Evolutionary conservation across 139 green algal genomes (phyloP).

Genomic region (Chlorella sp.): DNA sequence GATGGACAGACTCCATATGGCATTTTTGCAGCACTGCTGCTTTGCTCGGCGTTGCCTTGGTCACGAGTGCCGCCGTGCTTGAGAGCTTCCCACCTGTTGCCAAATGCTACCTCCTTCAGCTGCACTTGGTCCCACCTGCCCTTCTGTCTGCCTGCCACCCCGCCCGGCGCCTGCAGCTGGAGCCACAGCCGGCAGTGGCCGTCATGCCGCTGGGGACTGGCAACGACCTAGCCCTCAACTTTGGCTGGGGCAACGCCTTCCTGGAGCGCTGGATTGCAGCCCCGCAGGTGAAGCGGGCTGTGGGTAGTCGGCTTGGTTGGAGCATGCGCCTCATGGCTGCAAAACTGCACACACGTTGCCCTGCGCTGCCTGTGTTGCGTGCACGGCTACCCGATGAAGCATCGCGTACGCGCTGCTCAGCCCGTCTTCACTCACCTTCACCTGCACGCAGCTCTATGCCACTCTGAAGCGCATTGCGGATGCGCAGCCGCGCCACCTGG

Average conservation of each 20-base stretch:
- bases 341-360: neutral
- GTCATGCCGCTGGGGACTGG: conserved; percentile 90
- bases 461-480: conserved; percentile 68
- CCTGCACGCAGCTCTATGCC: conserved; percentile 57
- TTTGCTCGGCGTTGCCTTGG: too few species aligned
- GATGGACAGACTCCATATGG: too few species aligned
- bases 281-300: neutral
- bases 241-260: conserved; percentile 82
- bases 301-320: neutral
- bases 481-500: conserved; percentile 42
- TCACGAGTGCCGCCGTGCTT: too few species aligned
- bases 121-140: too few species aligned
- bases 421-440: neutral
- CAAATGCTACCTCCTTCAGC: too few species aligned
- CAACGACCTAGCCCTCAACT: conserved; percentile 80
- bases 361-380: neutral
- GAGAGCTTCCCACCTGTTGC: too few species aligned
- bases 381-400: too few species aligned
- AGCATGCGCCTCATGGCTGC: neutral
- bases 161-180: conserved; percentile 32
- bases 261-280: conserved; percentile 58
- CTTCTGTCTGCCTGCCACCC: too few species aligned
- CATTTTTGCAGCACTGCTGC: too few species aligned
- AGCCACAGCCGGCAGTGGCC: conserved; percentile 72
- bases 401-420: too few species aligned